Conservation (phyloP, 148 eudicot species). For the Persicaria tinctoria region DNA sequence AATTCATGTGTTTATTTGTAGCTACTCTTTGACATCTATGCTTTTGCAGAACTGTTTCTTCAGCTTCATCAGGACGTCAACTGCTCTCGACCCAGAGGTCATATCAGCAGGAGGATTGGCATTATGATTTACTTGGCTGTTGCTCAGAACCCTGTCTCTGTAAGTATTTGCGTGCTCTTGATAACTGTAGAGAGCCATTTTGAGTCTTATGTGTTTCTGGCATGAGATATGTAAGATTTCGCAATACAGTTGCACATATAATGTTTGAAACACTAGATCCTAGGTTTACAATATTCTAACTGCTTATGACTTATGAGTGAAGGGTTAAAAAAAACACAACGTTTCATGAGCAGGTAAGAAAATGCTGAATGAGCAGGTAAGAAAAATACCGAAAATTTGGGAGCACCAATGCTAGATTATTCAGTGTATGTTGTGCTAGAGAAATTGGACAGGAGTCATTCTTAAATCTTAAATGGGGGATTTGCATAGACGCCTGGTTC, state of each 20-base stretch:
- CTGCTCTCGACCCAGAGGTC: conserved; percentile 45
- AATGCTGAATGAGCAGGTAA: neutral
- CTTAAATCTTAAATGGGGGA: neutral
- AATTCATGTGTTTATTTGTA: neutral
- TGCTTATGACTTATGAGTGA: neutral
- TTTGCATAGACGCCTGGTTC: neutral
- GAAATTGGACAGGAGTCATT: neutral
- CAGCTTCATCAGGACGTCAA: conserved; percentile 58
- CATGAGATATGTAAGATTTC: neutral
- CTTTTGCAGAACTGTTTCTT: conserved; percentile 56
- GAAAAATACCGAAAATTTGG: neutral
- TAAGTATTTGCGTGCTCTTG: conserved; percentile 32
- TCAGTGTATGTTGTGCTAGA: too few species aligned
- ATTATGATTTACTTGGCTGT: conserved; percentile 89
- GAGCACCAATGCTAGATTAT: neutral
- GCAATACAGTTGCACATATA: neutral
- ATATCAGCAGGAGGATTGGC: conserved; percentile 57
- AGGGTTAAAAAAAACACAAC: neutral
- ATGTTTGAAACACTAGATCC: neutral
- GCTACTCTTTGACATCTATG: conserved; percentile 1
- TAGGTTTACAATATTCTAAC: neutral
- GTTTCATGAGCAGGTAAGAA: neutral
- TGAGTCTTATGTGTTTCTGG: conserved; percentile 1
- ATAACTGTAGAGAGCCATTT: neutral
- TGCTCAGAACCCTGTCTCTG: conserved; percentile 89